Base-by-base conservation (phyloP, 2,329 filamentous ascomycete genomes). In the Monascus ruber region DNA sequence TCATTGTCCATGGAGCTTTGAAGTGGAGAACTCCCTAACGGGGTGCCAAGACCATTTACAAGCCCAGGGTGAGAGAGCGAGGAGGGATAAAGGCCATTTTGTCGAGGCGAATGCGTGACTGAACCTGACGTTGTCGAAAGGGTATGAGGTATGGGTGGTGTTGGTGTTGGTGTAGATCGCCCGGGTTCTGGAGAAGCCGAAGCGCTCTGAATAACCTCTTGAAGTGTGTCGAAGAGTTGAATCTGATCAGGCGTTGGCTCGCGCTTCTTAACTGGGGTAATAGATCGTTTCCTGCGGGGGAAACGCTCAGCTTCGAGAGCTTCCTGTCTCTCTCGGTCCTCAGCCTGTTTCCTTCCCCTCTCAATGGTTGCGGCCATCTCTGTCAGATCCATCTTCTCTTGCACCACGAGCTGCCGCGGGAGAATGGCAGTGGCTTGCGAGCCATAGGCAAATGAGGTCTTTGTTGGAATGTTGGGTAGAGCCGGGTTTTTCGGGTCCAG, bases 381-480 rank as follows among this genome's bases (percentile, higher is more conserved):
- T 2, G 41, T 37, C 24, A 60, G 40, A 32, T 51, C 52, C 47
- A 58, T 54, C 4, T 47, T 47, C 9, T 55, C 51, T 29, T 56
- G 48, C 3, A 53, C 44, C n/a, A 51, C 43, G 25, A 64, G 48
- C 45, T 54, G 54, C 34, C 53, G 52, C 6, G 63, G 62, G 17
- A 66, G 47, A 24, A 54, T 47, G 10, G 60, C 53, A 8, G 57
- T 56, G 24, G 54, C 53, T 17, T 53, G 55, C 5, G 61, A 58
- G 26, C 64, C 64, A 52, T 66, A 66, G 9, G 59, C 59, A 40
- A 59, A 65, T 1, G 63, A 64, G 34, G 59, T 56, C 38, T 60
- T 58, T 24, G 57, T 58, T 32, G 62, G 59, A 35, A 66, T 48
- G 36, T 56, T 52, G 5, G 63, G 63, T 28, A 66, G 47, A 37